A percentile compares a stretch with the other conserved stretches of the same genome.
Evolutionary conservation across 1,284 basidiomycete species (phyloP).

Genomic region (Malassezia dermatis): DNA sequence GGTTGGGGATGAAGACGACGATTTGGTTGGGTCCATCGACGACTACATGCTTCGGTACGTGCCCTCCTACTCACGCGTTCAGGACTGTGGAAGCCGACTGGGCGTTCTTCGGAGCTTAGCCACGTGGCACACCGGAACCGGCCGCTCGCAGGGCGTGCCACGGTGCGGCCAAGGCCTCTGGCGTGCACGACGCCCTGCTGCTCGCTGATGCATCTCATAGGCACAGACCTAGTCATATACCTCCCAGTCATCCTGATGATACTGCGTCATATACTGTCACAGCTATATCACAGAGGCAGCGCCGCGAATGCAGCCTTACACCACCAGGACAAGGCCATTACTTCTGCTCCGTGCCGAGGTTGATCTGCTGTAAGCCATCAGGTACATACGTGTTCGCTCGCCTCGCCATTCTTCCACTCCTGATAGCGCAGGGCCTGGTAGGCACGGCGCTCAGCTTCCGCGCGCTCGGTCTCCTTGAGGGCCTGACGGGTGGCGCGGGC

Average conservation of each 20-base stretch:
- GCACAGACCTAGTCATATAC: not conserved
- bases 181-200: not conserved
- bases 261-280: not conserved
- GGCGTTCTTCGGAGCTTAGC: conserved; percentile 57
- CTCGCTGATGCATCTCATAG: not conserved
- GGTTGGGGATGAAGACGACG: conserved; percentile 51
- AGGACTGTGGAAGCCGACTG: conserved; percentile 62
- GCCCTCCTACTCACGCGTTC: not conserved
- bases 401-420: conserved; percentile 49
- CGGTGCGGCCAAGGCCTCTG: not conserved
- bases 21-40: conserved; percentile 65
- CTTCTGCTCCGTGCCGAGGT: conserved; percentile 30
- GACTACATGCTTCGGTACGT: conserved; percentile 67
- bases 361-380: conserved; percentile 16
- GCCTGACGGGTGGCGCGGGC: conserved; percentile 49
- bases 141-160: not conserved
- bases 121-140: not conserved
- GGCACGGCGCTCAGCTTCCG: conserved; percentile 48
- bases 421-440: conserved; percentile 49
- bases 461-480: conserved; percentile 50
- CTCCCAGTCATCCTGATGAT: not conserved
- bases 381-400: conserved; percentile 41
- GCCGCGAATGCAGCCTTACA: not conserved
- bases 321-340: conserved; percentile 13
- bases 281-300: not conserved